Conservation (phyloP, 768 basidiomycete genomes). For the Ephemerocybe angulata region DNA sequence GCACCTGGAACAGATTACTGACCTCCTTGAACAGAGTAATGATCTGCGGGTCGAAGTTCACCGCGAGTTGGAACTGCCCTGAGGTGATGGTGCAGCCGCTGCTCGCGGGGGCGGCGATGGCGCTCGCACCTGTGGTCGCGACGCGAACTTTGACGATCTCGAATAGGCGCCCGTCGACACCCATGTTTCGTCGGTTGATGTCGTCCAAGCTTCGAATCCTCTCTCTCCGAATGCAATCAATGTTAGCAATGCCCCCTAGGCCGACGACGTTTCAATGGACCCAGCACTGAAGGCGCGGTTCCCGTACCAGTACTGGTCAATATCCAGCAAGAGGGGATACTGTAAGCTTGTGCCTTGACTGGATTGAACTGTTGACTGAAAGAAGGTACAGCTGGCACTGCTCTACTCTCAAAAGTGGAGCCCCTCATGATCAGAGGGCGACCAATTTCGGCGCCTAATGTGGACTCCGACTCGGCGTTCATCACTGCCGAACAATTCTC, state of each 20-base stretch:
- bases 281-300: constrained; percentile 54
- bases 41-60: constrained; percentile 98
- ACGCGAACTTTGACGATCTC: constrained; percentile 70
- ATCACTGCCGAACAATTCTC: too few relatives aligned
- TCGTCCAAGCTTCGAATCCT: constrained; percentile 96
- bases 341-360: constrained; percentile 39
- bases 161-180: constrained; percentile 86
- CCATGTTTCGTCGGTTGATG: constrained; percentile 90
- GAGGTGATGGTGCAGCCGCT: neutral
- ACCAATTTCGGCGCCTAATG: too few relatives aligned
- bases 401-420: constrained; percentile 73
- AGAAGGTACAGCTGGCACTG: constrained; percentile 61
- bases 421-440: too few relatives aligned
- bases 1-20: constrained; percentile 91
- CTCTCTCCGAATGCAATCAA: neutral
- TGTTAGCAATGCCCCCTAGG: constrained; percentile 35
- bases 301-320: constrained; percentile 74
- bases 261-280: constrained; percentile 67
- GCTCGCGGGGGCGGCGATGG: neutral
- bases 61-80: constrained; percentile 80
- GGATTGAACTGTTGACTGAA: neutral
- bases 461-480: too few relatives aligned
- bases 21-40: constrained; percentile 99
- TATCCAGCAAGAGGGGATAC: constrained; percentile 75
- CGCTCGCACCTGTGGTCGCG: too few relatives aligned